Percentiles rank a stretch among this genome's conserved stretches.
Evolutionary conservation across 1,139 yeast genomes (phyloP).

Genomic region (Magnusiomyces suaveolens): DNA sequence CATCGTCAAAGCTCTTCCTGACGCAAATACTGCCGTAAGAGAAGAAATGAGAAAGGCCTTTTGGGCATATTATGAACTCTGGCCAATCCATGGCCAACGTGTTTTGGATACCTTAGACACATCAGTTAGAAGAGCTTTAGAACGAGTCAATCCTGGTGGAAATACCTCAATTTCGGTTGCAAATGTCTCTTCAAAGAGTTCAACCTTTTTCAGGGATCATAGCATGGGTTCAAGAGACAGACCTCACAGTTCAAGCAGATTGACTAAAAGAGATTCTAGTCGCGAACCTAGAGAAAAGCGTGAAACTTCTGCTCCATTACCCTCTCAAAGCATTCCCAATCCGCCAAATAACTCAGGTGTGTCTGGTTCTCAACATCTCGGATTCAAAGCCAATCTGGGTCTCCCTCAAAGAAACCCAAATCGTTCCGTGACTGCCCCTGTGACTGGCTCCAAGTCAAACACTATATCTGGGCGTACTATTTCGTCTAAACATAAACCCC

Average conservation of each 20-base stretch:
- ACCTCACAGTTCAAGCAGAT: too few relatives aligned
- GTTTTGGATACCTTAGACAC: constrained; percentile 37
- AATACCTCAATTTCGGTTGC: neutral
- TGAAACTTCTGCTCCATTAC: neutral
- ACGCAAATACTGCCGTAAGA: constrained; percentile 74
- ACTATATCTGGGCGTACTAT: neutral
- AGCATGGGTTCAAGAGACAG: too few relatives aligned
- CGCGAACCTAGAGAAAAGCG: neutral
- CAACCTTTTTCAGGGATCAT: too few relatives aligned
- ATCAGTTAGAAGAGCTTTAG: constrained; percentile 47
- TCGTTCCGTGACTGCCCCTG: neutral
- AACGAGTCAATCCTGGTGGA: constrained; percentile 36
- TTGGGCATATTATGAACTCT: constrained; percentile 54
- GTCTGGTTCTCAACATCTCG: neutral
- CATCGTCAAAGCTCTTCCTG: constrained; percentile 54
- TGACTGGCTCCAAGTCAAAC: neutral
- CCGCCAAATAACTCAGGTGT: neutral
- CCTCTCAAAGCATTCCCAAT: too few relatives aligned
- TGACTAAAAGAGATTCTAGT: neutral
- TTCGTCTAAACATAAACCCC: neutral
- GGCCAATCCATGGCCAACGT: constrained; percentile 36
- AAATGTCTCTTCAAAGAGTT: neutral
- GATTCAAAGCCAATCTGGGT: neutral
- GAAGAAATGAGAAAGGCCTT: constrained; percentile 64
- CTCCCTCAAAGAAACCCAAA: neutral